Base-by-base conservation (phyloP, 2,329 filamentous ascomycete species). In the Thelonectria rubi region DNA sequence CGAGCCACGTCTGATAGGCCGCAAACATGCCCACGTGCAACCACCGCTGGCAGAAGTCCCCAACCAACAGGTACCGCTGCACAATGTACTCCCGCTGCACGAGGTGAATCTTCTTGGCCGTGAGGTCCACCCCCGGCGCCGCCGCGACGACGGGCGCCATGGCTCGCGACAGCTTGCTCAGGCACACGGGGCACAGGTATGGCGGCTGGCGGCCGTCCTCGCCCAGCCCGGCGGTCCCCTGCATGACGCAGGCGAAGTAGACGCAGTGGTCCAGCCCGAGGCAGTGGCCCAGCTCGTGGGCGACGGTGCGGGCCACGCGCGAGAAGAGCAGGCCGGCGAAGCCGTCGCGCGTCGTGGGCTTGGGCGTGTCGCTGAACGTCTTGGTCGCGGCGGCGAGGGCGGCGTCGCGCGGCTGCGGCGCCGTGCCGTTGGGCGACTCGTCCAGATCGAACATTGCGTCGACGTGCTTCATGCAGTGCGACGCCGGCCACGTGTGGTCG, bases 261-360 rank as follows among this genome's bases (percentile, higher is more conserved):
- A 84, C 76, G 69, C 89, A 92, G 70, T 92, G 89, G 8, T 75
- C 88, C 14, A 92, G 79, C 0, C 85, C 86, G 39, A 92, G 82
- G 69, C 88, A 91, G 72, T 91, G 89, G 0, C 87, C 86, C 0
- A 91, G 74, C 69, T 92, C 89, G 69, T 91, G 89, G 2, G 81
- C 81, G 1, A 83, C 84, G 0, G 88, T 90, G 51, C 82, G 83
- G 54, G 80, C 86, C 2, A 86, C 73, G 11, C 84, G 80, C 10
- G 80, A 81, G 14, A 91, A 80, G 86, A 88, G 91, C 2, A 88
- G 69, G 0, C 75, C 79, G 0, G 73, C 68, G 1, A 77, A 60
- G 1, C 75, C 73, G 1, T 73, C 58, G 7, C 59, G 32, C 3
- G 74, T 69, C 26, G 56, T 60, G 4, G 72, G 65, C 12, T 73